Base-by-base conservation (phyloP, 179 eudicot genomes). In the Nepenthes alata region DNA sequence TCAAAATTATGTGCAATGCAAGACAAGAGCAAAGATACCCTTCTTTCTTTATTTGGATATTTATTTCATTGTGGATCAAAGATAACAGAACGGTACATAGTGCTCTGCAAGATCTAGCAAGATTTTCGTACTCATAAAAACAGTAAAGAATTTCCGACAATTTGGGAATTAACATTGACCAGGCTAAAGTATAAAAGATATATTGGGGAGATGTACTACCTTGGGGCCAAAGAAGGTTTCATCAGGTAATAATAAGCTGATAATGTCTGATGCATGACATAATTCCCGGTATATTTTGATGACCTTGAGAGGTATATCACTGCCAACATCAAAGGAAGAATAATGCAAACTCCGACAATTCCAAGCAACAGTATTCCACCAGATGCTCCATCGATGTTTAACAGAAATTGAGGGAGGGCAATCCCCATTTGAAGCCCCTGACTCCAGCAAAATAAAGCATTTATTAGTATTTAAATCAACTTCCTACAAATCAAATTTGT, bases 371-470 rank as follows among this genome's bases (percentile, higher is more conserved):
- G 61, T 59, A 85, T 67, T 58, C 91, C 91, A 44, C 85, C 84
- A 73, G 91, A 85, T 61, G 83, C 74, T 49, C 91, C 91, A 67
- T 78, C 85, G 63, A 80, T 71, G 62, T 85, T 80, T 39, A 85
- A 82, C 72, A 85, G 70, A 75, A 85, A 85, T 58, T 75, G 70
- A 57, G 91, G 91, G 60, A 85, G 91, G 55, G 91, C 91, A 61
- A 85, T 85, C 38, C 91, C 91, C 83, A 85, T 85, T 85, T 80
- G 85, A 65, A 85, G 72, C 38, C 91, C 91, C 91, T 85, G 73
- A 48, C 35, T 8, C 59, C 52, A 6, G 37, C 45, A 57, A 57
- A 13, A 37, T 35, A 7, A 35, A 3, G 13, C 39, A 36, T 37
- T 2, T 5, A 12, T 9, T 5, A 59, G 13, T 16, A 41, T 4